Percentiles rank a stretch among this genome's conserved stretches.
Evolutionary conservation across 208 protist genomes (phyloP).

Genomic region (Wallacemonas sp.): DNA sequence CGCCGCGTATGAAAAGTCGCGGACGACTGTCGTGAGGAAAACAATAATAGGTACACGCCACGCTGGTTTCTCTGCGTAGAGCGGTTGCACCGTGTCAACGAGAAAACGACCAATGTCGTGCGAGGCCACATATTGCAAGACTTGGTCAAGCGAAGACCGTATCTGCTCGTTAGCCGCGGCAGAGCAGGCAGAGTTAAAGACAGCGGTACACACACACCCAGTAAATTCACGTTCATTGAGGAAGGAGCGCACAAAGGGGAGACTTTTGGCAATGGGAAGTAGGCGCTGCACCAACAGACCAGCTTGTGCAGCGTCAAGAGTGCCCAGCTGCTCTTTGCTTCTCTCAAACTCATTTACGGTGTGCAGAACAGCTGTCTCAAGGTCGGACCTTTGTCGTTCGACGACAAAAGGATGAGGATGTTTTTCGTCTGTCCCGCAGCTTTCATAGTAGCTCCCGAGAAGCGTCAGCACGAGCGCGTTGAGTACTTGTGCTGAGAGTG

Average conservation of each 20-base stretch:
- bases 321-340: not conserved
- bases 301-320: not conserved
- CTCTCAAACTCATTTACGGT: not conserved
- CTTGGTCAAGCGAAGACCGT: too few relatives aligned
- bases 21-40: conserved; percentile 35
- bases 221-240: not conserved
- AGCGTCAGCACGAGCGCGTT: not conserved
- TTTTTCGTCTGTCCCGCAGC: not conserved
- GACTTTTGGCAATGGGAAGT: not conserved
- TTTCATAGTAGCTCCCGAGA: not conserved
- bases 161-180: not conserved
- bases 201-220: not conserved
- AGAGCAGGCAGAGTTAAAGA: not conserved
- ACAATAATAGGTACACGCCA: conserved; percentile 29
- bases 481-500: not conserved
- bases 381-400: not conserved
- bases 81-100: conserved; percentile 13
- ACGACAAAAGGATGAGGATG: not conserved
- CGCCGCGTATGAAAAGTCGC: conserved; percentile 17
- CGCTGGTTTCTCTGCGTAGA: conserved; percentile 19
- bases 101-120: conserved; percentile 30
- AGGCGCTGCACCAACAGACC: not conserved
- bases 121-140: conserved; percentile 33
- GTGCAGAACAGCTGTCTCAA: not conserved
- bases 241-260: not conserved